Evolutionary conservation across 2,329 filamentous ascomycete species (phyloP).

Genomic region (Penicillium brasilianum): DNA sequence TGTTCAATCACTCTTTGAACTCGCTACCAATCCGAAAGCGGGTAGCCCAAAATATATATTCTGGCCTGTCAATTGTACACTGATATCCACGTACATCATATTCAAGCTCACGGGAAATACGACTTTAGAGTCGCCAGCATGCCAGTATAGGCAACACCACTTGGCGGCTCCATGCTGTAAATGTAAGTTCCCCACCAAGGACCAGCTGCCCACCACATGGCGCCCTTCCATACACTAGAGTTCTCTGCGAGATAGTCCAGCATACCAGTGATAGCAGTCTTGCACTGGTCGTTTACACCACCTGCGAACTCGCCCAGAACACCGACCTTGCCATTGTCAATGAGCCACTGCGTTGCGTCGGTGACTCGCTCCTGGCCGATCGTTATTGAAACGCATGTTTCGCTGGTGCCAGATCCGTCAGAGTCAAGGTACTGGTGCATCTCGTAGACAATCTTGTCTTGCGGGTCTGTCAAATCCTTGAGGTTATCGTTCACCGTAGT

Average conservation of each 20-base stretch:
- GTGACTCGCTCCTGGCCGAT: constrained; percentile 57
- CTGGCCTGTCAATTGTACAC: background rate
- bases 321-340: constrained; percentile 57
- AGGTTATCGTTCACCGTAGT: constrained; percentile 49
- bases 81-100: no score
- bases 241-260: constrained; percentile 56
- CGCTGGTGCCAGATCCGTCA: constrained; percentile 59
- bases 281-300: constrained; percentile 57
- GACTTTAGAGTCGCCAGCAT: constrained; percentile 35
- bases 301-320: constrained; percentile 62
- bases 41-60: no score
- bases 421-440: constrained; percentile 68
- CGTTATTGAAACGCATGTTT: constrained; percentile 57
- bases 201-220: constrained; percentile 61
- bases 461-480: constrained; percentile 56
- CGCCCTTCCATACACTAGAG: constrained; percentile 59
- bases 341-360: constrained; percentile 59
- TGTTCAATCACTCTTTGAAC: background rate
- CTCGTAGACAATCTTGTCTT: constrained; percentile 62
- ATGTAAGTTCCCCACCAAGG: constrained; percentile 58
- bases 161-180: constrained; percentile 56
- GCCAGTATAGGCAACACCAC: constrained; percentile 49
- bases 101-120: constrained; percentile 20
- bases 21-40: background rate
- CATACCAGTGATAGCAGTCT: constrained; percentile 56